Evolutionary conservation across 345 rosid species (phyloP).

Genomic region (Populus pruinosa): DNA sequence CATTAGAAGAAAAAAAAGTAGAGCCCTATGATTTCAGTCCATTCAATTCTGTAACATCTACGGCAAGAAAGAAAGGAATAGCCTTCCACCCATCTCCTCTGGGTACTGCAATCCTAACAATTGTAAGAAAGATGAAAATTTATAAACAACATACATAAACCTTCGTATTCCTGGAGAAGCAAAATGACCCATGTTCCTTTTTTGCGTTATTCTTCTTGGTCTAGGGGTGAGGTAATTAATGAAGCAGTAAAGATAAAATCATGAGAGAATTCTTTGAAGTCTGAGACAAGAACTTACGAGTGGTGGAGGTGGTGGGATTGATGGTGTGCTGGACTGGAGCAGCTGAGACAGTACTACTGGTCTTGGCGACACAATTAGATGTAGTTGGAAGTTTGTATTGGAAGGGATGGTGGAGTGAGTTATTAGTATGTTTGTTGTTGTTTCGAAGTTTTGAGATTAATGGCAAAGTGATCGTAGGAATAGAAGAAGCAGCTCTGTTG

Average conservation of each 20-base stretch:
- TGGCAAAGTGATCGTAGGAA: constrained; percentile 9
- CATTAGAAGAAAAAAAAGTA: no score
- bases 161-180: not conserved
- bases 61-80: no score
- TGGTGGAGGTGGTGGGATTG: constrained; percentile 4
- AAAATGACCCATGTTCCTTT: not conserved
- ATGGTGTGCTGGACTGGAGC: constrained; percentile 16
- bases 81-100: no score
- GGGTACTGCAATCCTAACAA: no score
- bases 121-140: no score
- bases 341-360: constrained; percentile 9
- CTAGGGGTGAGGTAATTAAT: not conserved
- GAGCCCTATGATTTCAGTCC: not conserved
- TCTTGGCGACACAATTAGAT: constrained; percentile 15
- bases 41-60: no score
- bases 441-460: constrained; percentile 19
- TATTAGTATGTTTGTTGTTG: not conserved
- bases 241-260: not conserved
- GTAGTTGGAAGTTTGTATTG: not conserved
- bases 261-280: not conserved
- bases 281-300: constrained; percentile 17
- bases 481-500: not conserved
- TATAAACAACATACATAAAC: not conserved
- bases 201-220: not conserved
- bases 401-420: not conserved